These are phyloP conservation scores for Globisporangium middletonii DNA, from an alignment of 352 stramenopile genomes.

Conservation along the genomic window DNA sequence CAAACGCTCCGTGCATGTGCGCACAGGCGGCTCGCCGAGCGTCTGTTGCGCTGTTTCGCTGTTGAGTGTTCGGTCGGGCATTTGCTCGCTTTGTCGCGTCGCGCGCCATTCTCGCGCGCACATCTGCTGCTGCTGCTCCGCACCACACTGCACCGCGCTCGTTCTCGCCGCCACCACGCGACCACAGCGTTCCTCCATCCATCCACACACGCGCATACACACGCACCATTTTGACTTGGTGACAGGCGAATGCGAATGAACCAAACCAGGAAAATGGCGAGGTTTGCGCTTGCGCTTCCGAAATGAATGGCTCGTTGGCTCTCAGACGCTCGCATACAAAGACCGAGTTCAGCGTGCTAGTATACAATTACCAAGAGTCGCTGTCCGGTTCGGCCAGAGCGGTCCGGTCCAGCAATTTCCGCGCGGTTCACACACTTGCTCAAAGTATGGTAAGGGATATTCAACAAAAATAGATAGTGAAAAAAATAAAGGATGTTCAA, in stretches of 20 bases:
- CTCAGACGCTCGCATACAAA: constrained; percentile 39
- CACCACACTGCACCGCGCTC: neutral
- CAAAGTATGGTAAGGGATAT: neutral
- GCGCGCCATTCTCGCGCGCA: neutral
- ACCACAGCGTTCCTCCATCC: neutral
- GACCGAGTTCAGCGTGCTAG: constrained; percentile 11
- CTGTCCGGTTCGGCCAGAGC: neutral
- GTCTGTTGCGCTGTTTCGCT: neutral
- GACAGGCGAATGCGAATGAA: constrained; percentile 86
- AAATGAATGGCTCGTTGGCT: constrained; percentile 86
- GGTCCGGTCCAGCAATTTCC: too few relatives aligned
- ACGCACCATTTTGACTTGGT: constrained; percentile 84
- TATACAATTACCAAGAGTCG: constrained; percentile 35
- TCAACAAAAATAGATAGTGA: too few relatives aligned
- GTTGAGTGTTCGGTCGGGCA: neutral
- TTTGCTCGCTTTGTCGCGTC: neutral
- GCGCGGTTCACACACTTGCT: neutral
- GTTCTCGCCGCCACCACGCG: neutral
- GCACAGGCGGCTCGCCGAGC: neutral
- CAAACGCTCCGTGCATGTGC: too few relatives aligned
- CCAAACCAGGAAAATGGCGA: constrained; percentile 16
- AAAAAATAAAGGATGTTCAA: too few relatives aligned
- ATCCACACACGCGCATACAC: constrained; percentile 6
- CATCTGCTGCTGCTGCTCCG: too few relatives aligned
- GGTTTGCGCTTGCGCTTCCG: constrained; percentile 19